Percentiles rank a stretch among this genome's conserved stretches.
phyloP scores from a whole-genome alignment of 1,284 basidiomycete species.

The Marasmius oreades region DNA sequence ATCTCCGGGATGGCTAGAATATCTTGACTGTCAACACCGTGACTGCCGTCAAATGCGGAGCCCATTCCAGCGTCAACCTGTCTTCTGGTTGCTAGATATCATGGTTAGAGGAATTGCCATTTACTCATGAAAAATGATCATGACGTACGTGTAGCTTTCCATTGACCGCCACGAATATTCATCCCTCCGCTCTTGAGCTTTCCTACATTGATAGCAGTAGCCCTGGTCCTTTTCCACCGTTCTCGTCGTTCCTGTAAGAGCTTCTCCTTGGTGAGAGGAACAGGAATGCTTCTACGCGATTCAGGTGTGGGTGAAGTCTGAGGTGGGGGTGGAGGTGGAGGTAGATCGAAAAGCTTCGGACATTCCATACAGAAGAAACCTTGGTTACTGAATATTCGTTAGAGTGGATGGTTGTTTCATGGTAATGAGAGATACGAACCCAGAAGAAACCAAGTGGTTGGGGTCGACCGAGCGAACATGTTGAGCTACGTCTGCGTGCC shows the following conservation, averaged over 20 bases:
- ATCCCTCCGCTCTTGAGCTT: slow-evolving; percentile 34
- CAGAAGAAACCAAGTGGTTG: slow-evolving; percentile 62
- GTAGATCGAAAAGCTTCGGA: slow-evolving; percentile 47
- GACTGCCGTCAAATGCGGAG: slow-evolving; percentile 52
- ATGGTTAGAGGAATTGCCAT: slow-evolving; percentile 4
- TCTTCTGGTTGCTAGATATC: slow-evolving; percentile 38
- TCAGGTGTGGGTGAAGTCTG: slow-evolving; percentile 36
- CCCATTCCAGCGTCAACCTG: slow-evolving; percentile 40
- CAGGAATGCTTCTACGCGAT: slow-evolving; percentile 31
- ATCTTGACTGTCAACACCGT: slow-evolving; percentile 67
- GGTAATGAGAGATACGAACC: slow-evolving; percentile 35
- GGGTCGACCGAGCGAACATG: slow-evolving; percentile 49
- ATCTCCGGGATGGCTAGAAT: slow-evolving; percentile 55
- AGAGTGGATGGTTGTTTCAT: neutral
- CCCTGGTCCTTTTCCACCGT: slow-evolving; percentile 35
- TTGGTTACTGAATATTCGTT: slow-evolving; percentile 36
- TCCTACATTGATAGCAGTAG: slow-evolving; percentile 25
- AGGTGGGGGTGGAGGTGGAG: slow-evolving; percentile 29
- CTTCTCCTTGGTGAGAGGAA: slow-evolving; percentile 39
- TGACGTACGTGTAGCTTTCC: slow-evolving; percentile 49
- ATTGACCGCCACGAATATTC: slow-evolving; percentile 59
- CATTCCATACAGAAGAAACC: slow-evolving; percentile 60
- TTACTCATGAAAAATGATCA: slow-evolving; percentile 3
- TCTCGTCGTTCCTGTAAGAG: slow-evolving; percentile 45
- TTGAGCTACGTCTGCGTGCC: slow-evolving; percentile 47